Evolutionary conservation across 2,329 filamentous ascomycete genomes (phyloP).

Genomic region (Erysiphe neolycopersici): DNA sequence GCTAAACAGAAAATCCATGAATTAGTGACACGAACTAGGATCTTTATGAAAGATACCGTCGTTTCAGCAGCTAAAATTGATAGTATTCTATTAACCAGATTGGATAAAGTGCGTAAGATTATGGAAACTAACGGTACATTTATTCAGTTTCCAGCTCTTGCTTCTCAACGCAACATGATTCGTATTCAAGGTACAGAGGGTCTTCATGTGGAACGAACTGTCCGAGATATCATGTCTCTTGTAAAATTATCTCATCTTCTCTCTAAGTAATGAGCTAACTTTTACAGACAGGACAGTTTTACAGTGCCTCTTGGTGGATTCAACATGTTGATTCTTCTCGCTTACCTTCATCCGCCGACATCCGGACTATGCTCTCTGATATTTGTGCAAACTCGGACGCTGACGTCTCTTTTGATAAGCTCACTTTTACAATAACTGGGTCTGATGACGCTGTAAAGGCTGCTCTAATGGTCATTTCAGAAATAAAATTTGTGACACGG

Average conservation of each 20-base stretch:
- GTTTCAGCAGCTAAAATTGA: slow-evolving; percentile 85
- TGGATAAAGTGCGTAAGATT: slow-evolving; percentile 95
- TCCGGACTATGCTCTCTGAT: slow-evolving; percentile 75
- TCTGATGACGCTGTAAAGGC: slow-evolving; percentile 92
- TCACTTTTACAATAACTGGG: slow-evolving; percentile 80
- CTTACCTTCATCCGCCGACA: slow-evolving; percentile 36
- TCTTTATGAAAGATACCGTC: slow-evolving; percentile 75
- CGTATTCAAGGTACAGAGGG: slow-evolving; percentile 85
- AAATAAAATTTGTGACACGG: slow-evolving; percentile 68
- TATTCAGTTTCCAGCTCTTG: slow-evolving; percentile 72
- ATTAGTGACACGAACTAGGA: slow-evolving; percentile 51
- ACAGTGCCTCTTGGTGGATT: slow-evolving; percentile 90
- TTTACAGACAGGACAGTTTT: slow-evolving; percentile 70
- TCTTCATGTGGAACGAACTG: slow-evolving; percentile 78
- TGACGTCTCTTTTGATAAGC: slow-evolving; percentile 81
- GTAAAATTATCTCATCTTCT: slow-evolving; percentile 22
- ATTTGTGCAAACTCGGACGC: slow-evolving; percentile 93
- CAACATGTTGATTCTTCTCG: slow-evolving; percentile 43
- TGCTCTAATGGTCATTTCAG: slow-evolving; percentile 79
- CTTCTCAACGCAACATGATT: slow-evolving; percentile 59
- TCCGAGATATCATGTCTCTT: slow-evolving; percentile 84
- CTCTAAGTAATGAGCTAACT: slow-evolving; percentile 7
- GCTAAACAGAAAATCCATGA: slow-evolving; percentile 86
- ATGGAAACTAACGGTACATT: slow-evolving; percentile 92
- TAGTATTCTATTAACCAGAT: slow-evolving; percentile 64